phyloP scores from a whole-genome alignment of 176 grass and related monocot genomes.

The Zizania latifolia region DNA sequence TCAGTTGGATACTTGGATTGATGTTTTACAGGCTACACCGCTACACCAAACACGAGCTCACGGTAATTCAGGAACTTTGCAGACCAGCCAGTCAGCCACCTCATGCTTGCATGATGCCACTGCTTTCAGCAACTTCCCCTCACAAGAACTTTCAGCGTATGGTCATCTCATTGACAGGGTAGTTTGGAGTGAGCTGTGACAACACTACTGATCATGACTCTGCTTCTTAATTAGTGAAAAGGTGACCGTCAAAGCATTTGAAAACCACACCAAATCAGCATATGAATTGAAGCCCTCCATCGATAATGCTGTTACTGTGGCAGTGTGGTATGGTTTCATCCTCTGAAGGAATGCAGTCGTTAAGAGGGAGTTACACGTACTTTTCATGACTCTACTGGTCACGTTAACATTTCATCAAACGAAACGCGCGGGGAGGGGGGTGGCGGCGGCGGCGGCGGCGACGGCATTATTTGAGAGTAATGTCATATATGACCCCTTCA shows the following conservation, averaged over 20 bases:
- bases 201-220: not conserved
- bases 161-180: constrained; percentile 33
- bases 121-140: constrained; percentile 27
- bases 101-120: constrained; percentile 22
- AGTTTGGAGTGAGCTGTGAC: constrained; percentile 11
- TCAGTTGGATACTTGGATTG: not conserved
- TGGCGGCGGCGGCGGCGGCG: no score
- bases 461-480: constrained; percentile 46
- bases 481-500: constrained; percentile 81
- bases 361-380: not conserved
- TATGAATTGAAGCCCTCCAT: not conserved
- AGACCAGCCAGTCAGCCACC: constrained; percentile 9
- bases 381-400: not conserved
- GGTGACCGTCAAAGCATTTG: not conserved
- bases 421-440: no score
- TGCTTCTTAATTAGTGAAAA: no score
- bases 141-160: constrained; percentile 21
- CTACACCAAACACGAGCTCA: constrained; percentile 38
- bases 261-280: not conserved
- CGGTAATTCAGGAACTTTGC: constrained; percentile 22
- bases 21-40: constrained; percentile 32
- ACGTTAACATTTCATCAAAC: not conserved
- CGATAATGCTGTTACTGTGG: not conserved
- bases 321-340: not conserved
- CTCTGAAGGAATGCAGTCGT: not conserved